Conservation (phyloP, 345 rosid genomes). For the Turritis glabra region DNA sequence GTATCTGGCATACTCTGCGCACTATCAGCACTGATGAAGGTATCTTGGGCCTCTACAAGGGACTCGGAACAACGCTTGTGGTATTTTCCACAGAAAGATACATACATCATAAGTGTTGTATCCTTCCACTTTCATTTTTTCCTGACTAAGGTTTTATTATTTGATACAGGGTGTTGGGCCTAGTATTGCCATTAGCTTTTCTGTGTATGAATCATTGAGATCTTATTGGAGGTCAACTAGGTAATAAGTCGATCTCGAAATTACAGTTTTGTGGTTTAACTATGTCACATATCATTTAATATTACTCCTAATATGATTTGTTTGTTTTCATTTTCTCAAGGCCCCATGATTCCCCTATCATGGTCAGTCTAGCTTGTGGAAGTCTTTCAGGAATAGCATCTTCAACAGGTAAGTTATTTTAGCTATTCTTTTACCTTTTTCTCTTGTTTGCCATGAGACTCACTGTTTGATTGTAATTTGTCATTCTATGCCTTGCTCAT, state of each 20-base stretch:
- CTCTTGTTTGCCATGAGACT: slow-evolving; percentile 12
- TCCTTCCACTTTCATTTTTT: neutral
- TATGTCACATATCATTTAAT: neutral
- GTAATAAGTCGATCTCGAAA: slow-evolving; percentile 37
- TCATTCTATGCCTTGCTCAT: neutral
- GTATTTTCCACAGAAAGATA: slow-evolving; percentile 40
- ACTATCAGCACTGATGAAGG: slow-evolving; percentile 84
- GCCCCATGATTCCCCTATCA: slow-evolving; percentile 71
- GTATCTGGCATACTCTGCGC: slow-evolving; percentile 73
- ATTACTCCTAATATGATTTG: neutral
- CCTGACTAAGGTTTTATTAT: slow-evolving; percentile 12
- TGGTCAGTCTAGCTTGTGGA: slow-evolving; percentile 88
- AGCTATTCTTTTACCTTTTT: slow-evolving; percentile 3
- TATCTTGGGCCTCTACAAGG: slow-evolving; percentile 79
- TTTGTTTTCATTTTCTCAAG: slow-evolving; percentile 38
- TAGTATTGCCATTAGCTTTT: slow-evolving; percentile 86
- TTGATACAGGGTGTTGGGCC: slow-evolving; percentile 83
- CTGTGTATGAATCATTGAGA: slow-evolving; percentile 82
- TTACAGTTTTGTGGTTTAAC: neutral
- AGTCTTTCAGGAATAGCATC: slow-evolving; percentile 98
- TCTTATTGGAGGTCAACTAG: slow-evolving; percentile 76
- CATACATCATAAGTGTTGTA: slow-evolving; percentile 4
- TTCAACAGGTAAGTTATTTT: slow-evolving; percentile 72
- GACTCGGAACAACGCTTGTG: slow-evolving; percentile 90
- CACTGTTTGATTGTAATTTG: neutral